Evolutionary conservation across 2,329 filamentous ascomycete genomes (phyloP).

Genomic region (Fusarium penzigii): DNA sequence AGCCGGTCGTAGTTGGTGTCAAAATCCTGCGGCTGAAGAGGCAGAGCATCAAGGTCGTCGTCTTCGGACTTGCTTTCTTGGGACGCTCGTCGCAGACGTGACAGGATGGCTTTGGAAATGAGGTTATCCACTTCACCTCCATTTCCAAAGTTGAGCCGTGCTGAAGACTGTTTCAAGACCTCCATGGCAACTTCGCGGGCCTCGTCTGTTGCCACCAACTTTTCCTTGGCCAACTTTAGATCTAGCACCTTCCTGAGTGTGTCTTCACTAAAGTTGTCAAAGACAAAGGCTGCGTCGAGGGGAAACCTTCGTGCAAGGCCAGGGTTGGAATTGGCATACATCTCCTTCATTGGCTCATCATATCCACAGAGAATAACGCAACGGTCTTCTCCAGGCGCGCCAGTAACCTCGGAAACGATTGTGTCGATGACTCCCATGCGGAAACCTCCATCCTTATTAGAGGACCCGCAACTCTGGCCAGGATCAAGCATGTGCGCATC

Average conservation of each 20-base stretch:
- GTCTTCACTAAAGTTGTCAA: conserved; percentile 65
- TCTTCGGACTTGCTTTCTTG: conserved; percentile 20
- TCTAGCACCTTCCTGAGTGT: conserved; percentile 64
- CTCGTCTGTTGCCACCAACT: conserved; percentile 52
- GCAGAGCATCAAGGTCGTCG: conserved; percentile 24
- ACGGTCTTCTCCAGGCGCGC: conserved; percentile 67
- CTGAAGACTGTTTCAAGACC: conserved; percentile 60
- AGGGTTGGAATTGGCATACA: conserved; percentile 73
- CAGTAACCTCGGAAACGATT: conserved; percentile 73
- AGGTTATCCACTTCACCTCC: conserved; percentile 69
- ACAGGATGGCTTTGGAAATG: conserved; percentile 27
- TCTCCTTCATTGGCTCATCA: conserved; percentile 65
- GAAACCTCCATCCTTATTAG: conserved; percentile 44
- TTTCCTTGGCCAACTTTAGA: conserved; percentile 61
- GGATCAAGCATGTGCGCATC: conserved; percentile 70
- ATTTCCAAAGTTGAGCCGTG: conserved; percentile 72
- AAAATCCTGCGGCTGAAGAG: conserved; percentile 47
- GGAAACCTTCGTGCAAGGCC: conserved; percentile 69
- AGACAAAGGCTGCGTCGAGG: conserved; percentile 62
- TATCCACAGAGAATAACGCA: conserved; percentile 75
- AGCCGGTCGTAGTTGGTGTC: conserved; percentile 58
- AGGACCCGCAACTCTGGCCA: conserved; percentile 32
- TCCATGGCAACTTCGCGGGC: conserved; percentile 59
- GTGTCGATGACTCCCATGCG: conserved; percentile 72
- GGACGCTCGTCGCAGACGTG: conserved; percentile 25